Base-by-base conservation (phyloP, 495 filamentous ascomycete species). In the Penicillium arizonense region DNA sequence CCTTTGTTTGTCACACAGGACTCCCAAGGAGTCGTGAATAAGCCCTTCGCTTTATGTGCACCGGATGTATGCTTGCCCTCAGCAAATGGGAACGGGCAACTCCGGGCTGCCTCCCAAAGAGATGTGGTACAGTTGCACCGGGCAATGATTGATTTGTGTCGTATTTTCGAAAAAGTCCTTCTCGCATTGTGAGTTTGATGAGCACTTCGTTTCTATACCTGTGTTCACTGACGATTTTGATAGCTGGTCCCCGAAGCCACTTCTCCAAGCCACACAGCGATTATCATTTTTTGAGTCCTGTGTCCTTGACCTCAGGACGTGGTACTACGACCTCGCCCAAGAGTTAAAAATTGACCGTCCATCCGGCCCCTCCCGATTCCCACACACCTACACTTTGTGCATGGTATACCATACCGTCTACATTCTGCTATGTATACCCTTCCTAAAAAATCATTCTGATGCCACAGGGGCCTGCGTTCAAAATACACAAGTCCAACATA, bases 391-490 rank as follows among this genome's bases (percentile, higher is more conserved):
- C 20, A 65, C 54, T 0, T 33, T 70, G 9, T 57, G 35, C 24
- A 70, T 70, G 67, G 59, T 67, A 8, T 70, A 70, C 32, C 62
- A 70, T 23, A 67, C 62, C 1, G 53, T 53, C 0, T 28, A 48
- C 18, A 56, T 70, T 4, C 44, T 70, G 4, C 62, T 70, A 9
- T 58, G 55, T 24, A 56, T 47, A 18, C 67, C 67, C 3, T 67
- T 64, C 50, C 6, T 67, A 2, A 47, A 11, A 11, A n/a, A 42
- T 1, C 32, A 44, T 8, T 6, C 37, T 8, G 38, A 50, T 6
- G 16, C 3, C 11, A 11, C 9, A 39, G 13, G 47, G 0, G 38
- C 39, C 8, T 1, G 13, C 7, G 28, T 36, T 21, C 20, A 12
- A 24, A 40, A 18, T 18, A 5, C 13, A 13, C 45, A 40, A 13